Percentiles rank a stretch among this genome's conserved stretches.
phyloP scores from a whole-genome alignment of 1,284 basidiomycete species.

The Laetiporus sulphureus region DNA sequence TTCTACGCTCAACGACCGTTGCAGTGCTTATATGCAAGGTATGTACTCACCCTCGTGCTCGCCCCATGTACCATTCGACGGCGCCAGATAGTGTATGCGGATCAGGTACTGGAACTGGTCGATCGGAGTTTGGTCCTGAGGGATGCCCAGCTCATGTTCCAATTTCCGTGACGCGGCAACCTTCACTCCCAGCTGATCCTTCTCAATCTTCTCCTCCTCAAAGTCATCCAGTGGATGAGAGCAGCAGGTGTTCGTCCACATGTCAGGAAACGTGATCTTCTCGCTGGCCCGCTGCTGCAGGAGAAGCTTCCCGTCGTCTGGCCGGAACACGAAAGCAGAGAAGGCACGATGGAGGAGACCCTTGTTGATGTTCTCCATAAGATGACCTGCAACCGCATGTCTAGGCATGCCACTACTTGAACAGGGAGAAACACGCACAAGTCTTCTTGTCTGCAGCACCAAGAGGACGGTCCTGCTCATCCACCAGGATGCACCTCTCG shows the following conservation, averaged over 20 bases:
- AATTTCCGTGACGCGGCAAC: conserved; percentile 92
- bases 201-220: conserved; percentile 72
- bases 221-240: conserved; percentile 96
- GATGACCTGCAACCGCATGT: conserved; percentile 61
- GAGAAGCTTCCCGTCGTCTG: conserved; percentile 89
- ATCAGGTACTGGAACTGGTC: conserved; percentile 95
- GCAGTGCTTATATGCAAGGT: not conserved
- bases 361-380: conserved; percentile 96
- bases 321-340: conserved; percentile 95
- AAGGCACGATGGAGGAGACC: conserved; percentile 97
- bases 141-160: conserved; percentile 96
- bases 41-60: conserved; percentile 92
- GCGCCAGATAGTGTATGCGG: conserved; percentile 96
- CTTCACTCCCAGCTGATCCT: conserved; percentile 80
- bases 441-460: conserved; percentile 97
- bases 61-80: conserved; percentile 91
- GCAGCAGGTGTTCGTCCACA: conserved; percentile 99
- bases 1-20: no score
- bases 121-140: conserved; percentile 66
- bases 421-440: conserved; percentile 49
- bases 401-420: not conserved
- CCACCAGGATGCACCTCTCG: conserved; percentile 94
- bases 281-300: conserved; percentile 93
- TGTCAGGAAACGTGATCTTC: conserved; percentile 99
- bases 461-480: conserved; percentile 82